Conservation (phyloP, 1,139 yeast genomes). For the Geotrichum carabidarum region DNA sequence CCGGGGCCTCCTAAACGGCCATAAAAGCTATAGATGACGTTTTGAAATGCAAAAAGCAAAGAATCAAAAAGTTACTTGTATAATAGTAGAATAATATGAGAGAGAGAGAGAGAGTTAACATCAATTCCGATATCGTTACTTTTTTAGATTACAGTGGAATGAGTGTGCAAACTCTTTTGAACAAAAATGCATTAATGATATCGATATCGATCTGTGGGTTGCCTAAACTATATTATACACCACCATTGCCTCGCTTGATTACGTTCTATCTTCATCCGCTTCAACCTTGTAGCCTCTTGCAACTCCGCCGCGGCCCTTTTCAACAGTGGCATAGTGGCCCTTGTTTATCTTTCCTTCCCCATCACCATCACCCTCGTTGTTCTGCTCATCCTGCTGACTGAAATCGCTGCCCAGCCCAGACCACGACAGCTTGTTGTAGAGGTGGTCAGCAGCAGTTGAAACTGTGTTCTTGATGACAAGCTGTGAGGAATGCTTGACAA, state of each 20-base stretch:
- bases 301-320: conserved; percentile 78
- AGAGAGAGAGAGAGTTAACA: too few species aligned
- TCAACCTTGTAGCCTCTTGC: conserved; percentile 72
- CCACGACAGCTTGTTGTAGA: conserved; percentile 71
- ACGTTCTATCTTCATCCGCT: conserved; percentile 17
- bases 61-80: too few species aligned
- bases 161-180: too few species aligned
- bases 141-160: too few species aligned
- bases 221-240: too few species aligned
- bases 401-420: conserved; percentile 88
- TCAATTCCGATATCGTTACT: too few species aligned
- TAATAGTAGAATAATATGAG: too few species aligned
- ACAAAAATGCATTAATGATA: too few species aligned
- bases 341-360: conserved; percentile 39
- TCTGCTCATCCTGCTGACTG: conserved; percentile 38
- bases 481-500: conserved; percentile 54
- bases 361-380: conserved; percentile 38
- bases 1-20: conserved; percentile 3
- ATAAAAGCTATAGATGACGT: neutral
- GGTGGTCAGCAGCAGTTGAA: conserved; percentile 77
- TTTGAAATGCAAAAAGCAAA: too few species aligned
- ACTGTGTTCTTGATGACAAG: conserved; percentile 70
- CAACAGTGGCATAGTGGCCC: conserved; percentile 51
- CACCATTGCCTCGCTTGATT: neutral
- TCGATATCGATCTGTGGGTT: too few species aligned